Evolutionary conservation across 2,329 filamentous ascomycete species (phyloP), one percentile per base, ranked within the genome.

Genomic region (Exserohilum turcica): DNA sequence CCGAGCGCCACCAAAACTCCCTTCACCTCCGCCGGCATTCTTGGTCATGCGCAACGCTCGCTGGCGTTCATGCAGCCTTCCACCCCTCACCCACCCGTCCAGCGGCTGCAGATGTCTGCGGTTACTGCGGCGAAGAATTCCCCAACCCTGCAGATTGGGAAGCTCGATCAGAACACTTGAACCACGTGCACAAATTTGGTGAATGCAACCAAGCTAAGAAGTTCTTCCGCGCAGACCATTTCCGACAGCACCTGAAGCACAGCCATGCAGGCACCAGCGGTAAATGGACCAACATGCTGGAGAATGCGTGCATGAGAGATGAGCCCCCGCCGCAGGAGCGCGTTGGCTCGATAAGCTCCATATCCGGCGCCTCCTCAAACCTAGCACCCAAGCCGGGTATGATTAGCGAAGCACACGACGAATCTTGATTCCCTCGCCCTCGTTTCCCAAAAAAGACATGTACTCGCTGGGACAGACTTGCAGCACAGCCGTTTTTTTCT

Each of bases 131-230:
- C 46, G 88, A 95, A 56, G 93, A 97, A 64, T 99, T 97, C 62
- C 75, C 87, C 18, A 96, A 90, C 35, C 88, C 92, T 5, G 85
- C 91, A 47, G 90, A 97, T 70, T 97, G 92, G 92, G 90, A 96
- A 46, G 82, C 86, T 56, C 87, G 94, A 52, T 86, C 92, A 48
- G 88, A 90, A 51, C 94, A 99, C 78, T 79, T 99, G 48, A 92
- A 92, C 69, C 88, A 90, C 65, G 85, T 92, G 59, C 94, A 99
- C 80, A 99, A 99, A 73, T 99, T 96, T 73, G 86, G 92, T 59
- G 94, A 97, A 77, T 99, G 94, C 83, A 99, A 99, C 74, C 92
- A 94, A 68, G 89, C 90, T 63, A 99, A 99, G 81, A 97, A 97
- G 74, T 99, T 99, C 75, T 99, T 90, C 79, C 86, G 94, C 32